phyloP scores from a whole-genome alignment of 2,329 filamentous ascomycete species.

The Fonsecaea pugnacius region DNA sequence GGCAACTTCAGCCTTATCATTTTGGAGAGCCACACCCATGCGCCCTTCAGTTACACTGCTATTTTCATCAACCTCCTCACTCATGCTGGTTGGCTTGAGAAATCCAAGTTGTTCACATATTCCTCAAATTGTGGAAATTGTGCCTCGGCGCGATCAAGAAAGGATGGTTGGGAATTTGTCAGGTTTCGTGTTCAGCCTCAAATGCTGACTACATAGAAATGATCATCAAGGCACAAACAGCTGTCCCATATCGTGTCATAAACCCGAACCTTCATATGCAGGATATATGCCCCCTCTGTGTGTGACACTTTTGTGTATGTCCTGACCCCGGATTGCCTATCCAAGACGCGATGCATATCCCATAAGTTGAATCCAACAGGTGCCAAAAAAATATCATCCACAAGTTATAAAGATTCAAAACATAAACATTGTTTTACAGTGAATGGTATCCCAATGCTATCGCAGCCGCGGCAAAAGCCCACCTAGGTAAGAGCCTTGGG shows the following conservation, averaged over 20 bases:
- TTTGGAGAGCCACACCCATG: background rate
- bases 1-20: background rate
- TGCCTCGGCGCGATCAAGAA: background rate
- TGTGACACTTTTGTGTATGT: background rate
- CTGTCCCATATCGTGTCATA: background rate
- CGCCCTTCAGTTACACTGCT: background rate
- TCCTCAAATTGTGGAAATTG: background rate
- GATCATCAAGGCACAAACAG: background rate
- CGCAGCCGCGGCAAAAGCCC: conserved; percentile 19
- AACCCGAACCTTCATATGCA: background rate
- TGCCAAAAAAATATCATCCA: background rate
- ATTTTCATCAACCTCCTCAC: background rate
- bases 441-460: conserved; percentile 19
- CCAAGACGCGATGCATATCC: background rate
- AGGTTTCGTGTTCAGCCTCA: background rate
- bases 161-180: background rate
- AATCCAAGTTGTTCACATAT: background rate
- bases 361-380: background rate
- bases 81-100: background rate
- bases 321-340: background rate
- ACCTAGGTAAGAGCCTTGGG: conserved; percentile 19
- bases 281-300: background rate
- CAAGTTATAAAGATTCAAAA: background rate
- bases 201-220: background rate
- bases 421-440: conserved; percentile 13